Evolutionary conservation across 305 asterid genomes (phyloP), one percentile per base, ranked within the genome.

Genomic region (Euphrasia arctica): DNA sequence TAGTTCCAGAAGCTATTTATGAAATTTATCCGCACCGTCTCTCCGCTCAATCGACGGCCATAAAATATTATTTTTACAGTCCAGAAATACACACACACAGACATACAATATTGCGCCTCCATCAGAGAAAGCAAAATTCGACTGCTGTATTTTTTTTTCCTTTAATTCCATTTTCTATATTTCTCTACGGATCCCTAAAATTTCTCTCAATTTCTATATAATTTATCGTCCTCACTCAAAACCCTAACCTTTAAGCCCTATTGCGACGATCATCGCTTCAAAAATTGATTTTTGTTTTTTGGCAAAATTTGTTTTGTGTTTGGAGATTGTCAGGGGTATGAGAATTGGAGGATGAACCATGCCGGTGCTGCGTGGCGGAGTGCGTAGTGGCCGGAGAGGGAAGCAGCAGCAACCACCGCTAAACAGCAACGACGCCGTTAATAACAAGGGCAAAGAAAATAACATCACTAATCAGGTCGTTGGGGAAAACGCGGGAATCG

Each of bases 361-460:
- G 95, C 89, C 89, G 79, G 88, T 77, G 74, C 74, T 67, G 80
- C 90, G 86, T 83, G 82, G 86, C 57, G 89, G 88, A 78, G 82
- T 45, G 75, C 82, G 93, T 78, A 72, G 92, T 79, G 95, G 88
- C 68, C 75, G 92, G 76, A 74, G 84, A 76, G 66, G 78, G 61
- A 75, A 69, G 70, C 74, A 58, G 56, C 43, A 39, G 11, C 43
- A 39, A 7, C 70, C 66, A 65, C 68, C 72, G 73, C 71, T 56
- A 54, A 65, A 64, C 70, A 67, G 72, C 76, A 54, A 31, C 66
- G 72, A 13, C 45, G 51, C 64, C 43, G 63, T 55, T 62, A 29
- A 27, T 9, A 74, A 75, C 39, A 69, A 12, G 64, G 71, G 48
- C 13, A 71, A 3, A 62, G 70, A 13, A 12, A 60, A 60, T 9